Conservation (phyloP, 768 basidiomycete genomes). For the Pisolithus orientalis region DNA sequence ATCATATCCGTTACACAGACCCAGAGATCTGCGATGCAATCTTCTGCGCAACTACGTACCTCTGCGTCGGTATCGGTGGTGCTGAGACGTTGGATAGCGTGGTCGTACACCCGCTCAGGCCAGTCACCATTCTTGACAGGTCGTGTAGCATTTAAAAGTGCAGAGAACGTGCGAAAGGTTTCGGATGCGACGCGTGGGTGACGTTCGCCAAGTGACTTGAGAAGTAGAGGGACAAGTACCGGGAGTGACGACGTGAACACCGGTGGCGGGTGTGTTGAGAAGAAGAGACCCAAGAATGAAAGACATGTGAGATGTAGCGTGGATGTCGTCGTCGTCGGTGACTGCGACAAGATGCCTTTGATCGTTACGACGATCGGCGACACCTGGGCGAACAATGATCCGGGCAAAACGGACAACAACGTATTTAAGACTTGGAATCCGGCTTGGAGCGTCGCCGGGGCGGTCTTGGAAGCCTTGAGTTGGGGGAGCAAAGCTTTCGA, state of each 20-base stretch:
- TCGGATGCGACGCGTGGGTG: conserved; percentile 88
- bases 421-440: conserved; percentile 76
- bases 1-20: conserved; percentile 75
- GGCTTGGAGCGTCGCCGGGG: conserved; percentile 73
- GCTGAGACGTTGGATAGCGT: conserved; percentile 62
- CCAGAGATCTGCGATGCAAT: conserved; percentile 82
- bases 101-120: conserved; percentile 67
- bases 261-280: conserved; percentile 56
- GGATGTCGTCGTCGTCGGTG: conserved; percentile 72
- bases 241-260: conserved; percentile 58
- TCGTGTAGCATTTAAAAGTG: conserved; percentile 69
- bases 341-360: conserved; percentile 57
- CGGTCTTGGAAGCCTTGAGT: conserved; percentile 73
- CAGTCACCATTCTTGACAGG: conserved; percentile 62
- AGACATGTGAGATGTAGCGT: conserved; percentile 78
- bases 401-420: conserved; percentile 74
- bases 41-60: conserved; percentile 77
- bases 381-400: conserved; percentile 70
- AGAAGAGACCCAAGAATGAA: conserved; percentile 80
- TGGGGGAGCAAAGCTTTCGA: conserved; percentile 83
- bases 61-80: conserved; percentile 89
- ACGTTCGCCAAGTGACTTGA: conserved; percentile 70
- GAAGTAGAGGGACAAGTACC: conserved; percentile 64
- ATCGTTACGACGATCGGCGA: conserved; percentile 56
- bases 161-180: conserved; percentile 81